Evolutionary conservation across 1,284 basidiomycete species (phyloP).

Genomic region (Trichosporon sp.): DNA sequence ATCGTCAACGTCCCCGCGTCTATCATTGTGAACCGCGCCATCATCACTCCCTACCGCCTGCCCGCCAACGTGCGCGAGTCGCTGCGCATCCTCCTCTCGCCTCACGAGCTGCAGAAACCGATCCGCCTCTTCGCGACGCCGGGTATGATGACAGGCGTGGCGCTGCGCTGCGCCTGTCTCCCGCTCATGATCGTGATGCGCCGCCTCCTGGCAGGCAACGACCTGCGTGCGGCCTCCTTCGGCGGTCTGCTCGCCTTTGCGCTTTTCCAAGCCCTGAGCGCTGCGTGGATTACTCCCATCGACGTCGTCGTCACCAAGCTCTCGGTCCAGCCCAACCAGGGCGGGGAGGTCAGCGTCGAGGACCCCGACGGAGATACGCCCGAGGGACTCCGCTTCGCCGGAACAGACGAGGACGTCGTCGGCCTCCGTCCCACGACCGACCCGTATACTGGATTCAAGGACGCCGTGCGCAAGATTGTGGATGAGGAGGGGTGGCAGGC

Average conservation of each 20-base stretch:
- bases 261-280: constrained; percentile 63
- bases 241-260: constrained; percentile 63
- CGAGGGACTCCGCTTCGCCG: constrained; percentile 65
- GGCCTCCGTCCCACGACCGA: constrained; percentile 79
- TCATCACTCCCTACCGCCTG: constrained; percentile 81
- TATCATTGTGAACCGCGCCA: constrained; percentile 76
- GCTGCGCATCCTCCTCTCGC: constrained; percentile 73
- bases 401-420: constrained; percentile 82
- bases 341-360: constrained; percentile 61
- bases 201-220: constrained; percentile 31
- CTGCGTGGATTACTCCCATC: constrained; percentile 71
- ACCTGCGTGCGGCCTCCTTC: constrained; percentile 25
- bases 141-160: constrained; percentile 71
- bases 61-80: constrained; percentile 67
- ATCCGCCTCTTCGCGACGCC: constrained; percentile 82
- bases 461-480: constrained; percentile 76
- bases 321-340: constrained; percentile 80
- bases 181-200: constrained; percentile 63
- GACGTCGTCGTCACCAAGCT: constrained; percentile 80
- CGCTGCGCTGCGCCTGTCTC: constrained; percentile 68
- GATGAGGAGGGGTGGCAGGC: constrained; percentile 78
- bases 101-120: constrained; percentile 75
- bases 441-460: constrained; percentile 77
- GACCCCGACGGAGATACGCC: constrained; percentile 65
- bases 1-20: constrained; percentile 70